phyloP scores from a whole-genome alignment of 495 filamentous ascomycete genomes.

The Opeltia flavorubescens region DNA sequence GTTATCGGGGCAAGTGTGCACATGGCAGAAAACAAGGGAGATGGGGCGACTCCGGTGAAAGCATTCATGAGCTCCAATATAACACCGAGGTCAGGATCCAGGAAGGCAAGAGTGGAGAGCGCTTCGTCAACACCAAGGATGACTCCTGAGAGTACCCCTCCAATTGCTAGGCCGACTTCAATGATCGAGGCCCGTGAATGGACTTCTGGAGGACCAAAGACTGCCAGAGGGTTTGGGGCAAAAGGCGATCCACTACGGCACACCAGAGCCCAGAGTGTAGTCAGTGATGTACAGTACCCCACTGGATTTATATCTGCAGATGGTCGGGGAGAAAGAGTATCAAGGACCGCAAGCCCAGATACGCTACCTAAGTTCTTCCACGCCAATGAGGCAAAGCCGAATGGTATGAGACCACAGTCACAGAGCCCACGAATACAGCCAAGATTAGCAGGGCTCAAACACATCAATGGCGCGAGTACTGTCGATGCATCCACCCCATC shows the following conservation, averaged over 20 bases:
- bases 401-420: background rate
- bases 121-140: conserved; percentile 44
- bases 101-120: conserved; percentile 53
- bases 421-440: conserved; percentile 25
- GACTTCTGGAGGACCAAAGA: conserved; percentile 5
- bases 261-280: conserved; percentile 1
- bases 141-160: conserved; percentile 33
- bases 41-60: conserved; percentile 34
- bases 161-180: conserved; percentile 21
- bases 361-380: conserved; percentile 59
- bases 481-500: background rate
- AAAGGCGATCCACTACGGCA: background rate
- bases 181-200: conserved; percentile 18
- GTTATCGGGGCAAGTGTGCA: conserved; percentile 20
- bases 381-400: conserved; percentile 50
- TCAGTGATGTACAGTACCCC: conserved; percentile 25
- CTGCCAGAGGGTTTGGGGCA: conserved; percentile 3
- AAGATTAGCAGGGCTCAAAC: conserved; percentile 16
- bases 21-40: conserved; percentile 22
- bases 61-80: conserved; percentile 49
- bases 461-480: conserved; percentile 23
- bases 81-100: conserved; percentile 56
- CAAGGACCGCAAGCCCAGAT: conserved; percentile 24
- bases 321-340: conserved; percentile 17
- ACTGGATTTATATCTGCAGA: conserved; percentile 22